A percentile compares a stretch with the other conserved stretches of the same genome.
Conservation (phyloP, 2,329 filamentous ascomycete genomes). For the Laburnicola sp. region DNA sequence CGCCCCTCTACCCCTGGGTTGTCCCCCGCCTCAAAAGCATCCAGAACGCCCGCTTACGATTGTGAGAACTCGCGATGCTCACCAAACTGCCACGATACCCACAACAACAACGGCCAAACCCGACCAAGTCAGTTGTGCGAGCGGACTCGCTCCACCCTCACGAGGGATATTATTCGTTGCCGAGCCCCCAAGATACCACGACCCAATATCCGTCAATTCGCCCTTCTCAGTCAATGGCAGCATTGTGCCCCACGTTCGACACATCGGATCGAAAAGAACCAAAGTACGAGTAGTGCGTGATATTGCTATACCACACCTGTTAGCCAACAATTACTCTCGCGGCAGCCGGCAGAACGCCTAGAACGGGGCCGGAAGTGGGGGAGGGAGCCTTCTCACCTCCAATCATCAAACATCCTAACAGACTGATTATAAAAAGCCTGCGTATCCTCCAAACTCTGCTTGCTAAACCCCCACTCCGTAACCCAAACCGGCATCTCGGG, state of each 20-base stretch:
- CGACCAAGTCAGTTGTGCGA: too few relatives aligned
- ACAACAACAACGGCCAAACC: not conserved
- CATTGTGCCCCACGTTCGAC: slow-evolving; percentile 75
- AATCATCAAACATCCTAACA: slow-evolving; percentile 66
- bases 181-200: slow-evolving; percentile 70
- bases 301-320: slow-evolving; percentile 45
- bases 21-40: too few relatives aligned
- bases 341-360: not conserved
- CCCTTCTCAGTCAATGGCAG: slow-evolving; percentile 68
- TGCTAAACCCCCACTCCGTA: slow-evolving; percentile 70
- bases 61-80: too few relatives aligned
- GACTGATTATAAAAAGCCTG: slow-evolving; percentile 70
- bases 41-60: too few relatives aligned
- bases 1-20: too few relatives aligned
- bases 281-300: slow-evolving; percentile 74
- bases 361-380: too few relatives aligned
- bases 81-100: too few relatives aligned
- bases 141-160: not conserved
- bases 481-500: slow-evolving; percentile 68
- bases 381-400: slow-evolving; percentile 49
- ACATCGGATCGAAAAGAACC: slow-evolving; percentile 70
- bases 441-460: slow-evolving; percentile 60
- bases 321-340: not conserved
- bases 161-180: slow-evolving; percentile 43
- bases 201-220: slow-evolving; percentile 72